These are phyloP conservation scores for Dactylellina cionopaga DNA, from an alignment of 2,329 filamentous ascomycete genomes.

Conservation along the genomic window DNA sequence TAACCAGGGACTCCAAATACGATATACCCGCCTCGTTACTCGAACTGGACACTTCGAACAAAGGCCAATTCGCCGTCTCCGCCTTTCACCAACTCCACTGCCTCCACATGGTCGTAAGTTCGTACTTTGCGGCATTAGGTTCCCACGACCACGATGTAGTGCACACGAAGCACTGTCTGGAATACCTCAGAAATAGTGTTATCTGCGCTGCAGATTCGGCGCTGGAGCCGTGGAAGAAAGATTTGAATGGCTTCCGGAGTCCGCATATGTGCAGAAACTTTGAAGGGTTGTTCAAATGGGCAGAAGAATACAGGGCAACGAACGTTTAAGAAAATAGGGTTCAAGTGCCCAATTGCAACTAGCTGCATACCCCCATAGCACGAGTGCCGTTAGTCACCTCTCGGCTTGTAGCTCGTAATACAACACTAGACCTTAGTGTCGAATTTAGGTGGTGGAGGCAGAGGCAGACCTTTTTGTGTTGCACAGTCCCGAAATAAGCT, in stretches of 20 bases:
- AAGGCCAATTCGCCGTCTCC: slow-evolving; percentile 51
- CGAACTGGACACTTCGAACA: slow-evolving; percentile 17
- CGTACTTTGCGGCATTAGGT: slow-evolving; percentile 54
- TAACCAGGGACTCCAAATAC: slow-evolving; percentile 23
- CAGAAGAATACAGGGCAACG: slow-evolving; percentile 28
- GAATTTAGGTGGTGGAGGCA: too few relatives aligned
- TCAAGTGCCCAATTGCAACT: neutral
- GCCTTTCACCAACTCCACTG: slow-evolving; percentile 63
- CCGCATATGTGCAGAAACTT: slow-evolving; percentile 47
- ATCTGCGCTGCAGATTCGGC: slow-evolving; percentile 61
- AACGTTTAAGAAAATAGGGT: slow-evolving; percentile 16
- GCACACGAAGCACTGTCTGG: slow-evolving; percentile 62
- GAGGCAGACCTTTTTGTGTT: too few relatives aligned
- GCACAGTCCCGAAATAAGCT: neutral
- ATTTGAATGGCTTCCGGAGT: slow-evolving; percentile 42
- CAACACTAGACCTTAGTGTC: too few relatives aligned
- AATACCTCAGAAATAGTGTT: slow-evolving; percentile 61
- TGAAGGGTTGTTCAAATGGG: slow-evolving; percentile 39
- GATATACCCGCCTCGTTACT: slow-evolving; percentile 12
- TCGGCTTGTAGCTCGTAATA: too few relatives aligned
- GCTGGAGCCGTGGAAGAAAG: slow-evolving; percentile 60
- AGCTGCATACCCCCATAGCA: too few relatives aligned
- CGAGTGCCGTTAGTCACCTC: too few relatives aligned
- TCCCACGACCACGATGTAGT: slow-evolving; percentile 60
- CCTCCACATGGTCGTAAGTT: slow-evolving; percentile 60